These are phyloP conservation scores for Umbelopsis sp. DNA, from an alignment of 192 early-diverging fungal genomes.

Conservation along the genomic window DNA sequence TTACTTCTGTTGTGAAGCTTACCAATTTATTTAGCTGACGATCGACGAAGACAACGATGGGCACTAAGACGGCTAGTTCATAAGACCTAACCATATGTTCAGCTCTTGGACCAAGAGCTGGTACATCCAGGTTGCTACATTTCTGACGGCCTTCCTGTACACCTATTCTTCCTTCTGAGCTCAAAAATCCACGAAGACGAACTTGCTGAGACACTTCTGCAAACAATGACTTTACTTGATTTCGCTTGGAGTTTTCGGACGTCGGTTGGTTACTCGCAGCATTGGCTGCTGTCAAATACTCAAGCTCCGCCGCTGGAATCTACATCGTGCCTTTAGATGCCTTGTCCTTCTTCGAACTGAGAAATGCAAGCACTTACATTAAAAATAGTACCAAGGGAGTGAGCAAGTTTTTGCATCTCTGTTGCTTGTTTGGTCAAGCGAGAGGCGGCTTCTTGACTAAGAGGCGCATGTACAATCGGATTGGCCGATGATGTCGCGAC, in stretches of 20 bases:
- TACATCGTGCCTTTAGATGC: not conserved
- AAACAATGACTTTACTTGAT: not conserved
- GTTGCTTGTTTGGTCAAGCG: not conserved
- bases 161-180: not conserved
- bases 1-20: not conserved
- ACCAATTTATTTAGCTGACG: not conserved
- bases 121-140: constrained; percentile 15
- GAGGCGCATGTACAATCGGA: not conserved
- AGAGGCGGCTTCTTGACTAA: not conserved
- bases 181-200: not conserved
- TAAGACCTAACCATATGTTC: constrained; percentile 11
- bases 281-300: not conserved
- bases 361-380: not conserved
- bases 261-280: not conserved
- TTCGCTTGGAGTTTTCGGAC: not conserved
- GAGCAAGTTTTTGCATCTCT: constrained; percentile 10
- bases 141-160: not conserved
- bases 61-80: not conserved
- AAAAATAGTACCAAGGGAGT: not conserved
- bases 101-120: constrained; percentile 12
- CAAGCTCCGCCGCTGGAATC: not conserved
- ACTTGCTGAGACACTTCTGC: constrained; percentile 7
- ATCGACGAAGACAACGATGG: not conserved
- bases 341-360: not conserved
- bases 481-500: not conserved